Percentiles rank a stretch among this genome's conserved stretches.
These are phyloP conservation scores for Russula emetica DNA, from an alignment of 768 basidiomycete species.

Conservation along the genomic window DNA sequence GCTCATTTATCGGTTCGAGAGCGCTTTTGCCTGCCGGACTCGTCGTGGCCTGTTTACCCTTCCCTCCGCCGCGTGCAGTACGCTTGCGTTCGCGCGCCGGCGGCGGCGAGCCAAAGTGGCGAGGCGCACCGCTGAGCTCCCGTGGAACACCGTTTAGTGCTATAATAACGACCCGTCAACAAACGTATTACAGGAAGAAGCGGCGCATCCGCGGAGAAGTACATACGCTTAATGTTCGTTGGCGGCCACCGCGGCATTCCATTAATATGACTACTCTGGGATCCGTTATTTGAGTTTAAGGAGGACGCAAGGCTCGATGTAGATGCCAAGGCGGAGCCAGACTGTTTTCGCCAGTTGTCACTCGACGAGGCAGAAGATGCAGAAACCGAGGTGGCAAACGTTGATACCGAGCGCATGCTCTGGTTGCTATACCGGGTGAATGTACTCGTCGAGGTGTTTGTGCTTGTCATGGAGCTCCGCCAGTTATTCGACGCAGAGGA, in stretches of 20 bases:
- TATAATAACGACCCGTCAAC: constrained; percentile 31
- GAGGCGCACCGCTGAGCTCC: constrained; percentile 66
- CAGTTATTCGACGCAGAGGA: constrained; percentile 67
- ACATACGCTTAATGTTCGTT: constrained; percentile 77
- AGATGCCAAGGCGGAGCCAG: constrained; percentile 7
- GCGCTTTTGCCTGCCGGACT: constrained; percentile 55
- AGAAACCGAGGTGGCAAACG: constrained; percentile 76
- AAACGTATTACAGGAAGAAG: constrained; percentile 15
- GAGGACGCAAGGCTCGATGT: constrained; percentile 14
- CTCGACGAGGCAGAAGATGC: constrained; percentile 60
- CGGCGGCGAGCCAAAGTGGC: constrained; percentile 55
- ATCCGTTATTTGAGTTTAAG: constrained; percentile 12
- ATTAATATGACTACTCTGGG: constrained; percentile 6
- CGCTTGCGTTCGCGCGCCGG: constrained; percentile 57
- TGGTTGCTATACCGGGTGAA: constrained; percentile 77
- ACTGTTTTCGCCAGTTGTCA: constrained; percentile 56
- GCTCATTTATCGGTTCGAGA: constrained; percentile 74
- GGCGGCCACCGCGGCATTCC: constrained; percentile 29
- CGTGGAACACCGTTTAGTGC: constrained; percentile 77
- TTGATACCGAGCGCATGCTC: constrained; percentile 67
- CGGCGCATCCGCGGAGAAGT: constrained; percentile 5
- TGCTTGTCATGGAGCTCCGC: constrained; percentile 73
- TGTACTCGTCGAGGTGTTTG: constrained; percentile 61
- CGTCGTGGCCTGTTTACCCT: constrained; percentile 16
- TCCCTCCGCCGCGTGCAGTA: constrained; percentile 24